Base-by-base conservation (phyloP, 2,329 filamentous ascomycete genomes). In the Ramularia endophylla region DNA sequence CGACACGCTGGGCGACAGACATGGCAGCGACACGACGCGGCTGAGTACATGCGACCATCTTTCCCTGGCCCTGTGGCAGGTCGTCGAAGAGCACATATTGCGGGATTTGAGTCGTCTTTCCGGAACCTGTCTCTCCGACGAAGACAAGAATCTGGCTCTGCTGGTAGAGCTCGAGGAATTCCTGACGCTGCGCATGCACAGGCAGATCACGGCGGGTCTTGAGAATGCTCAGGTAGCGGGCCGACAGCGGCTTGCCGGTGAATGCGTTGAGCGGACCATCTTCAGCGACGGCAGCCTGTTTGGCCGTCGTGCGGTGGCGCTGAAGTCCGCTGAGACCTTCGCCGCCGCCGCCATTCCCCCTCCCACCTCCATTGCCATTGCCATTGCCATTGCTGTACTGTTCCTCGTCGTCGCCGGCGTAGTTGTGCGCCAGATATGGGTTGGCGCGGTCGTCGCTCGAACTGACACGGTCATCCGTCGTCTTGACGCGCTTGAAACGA, bases 71-170 rank as follows among this genome's bases (percentile, higher is more conserved):
- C 58, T 97, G 87, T 18, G 92, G 90, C 22, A 95, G 77, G 66
- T 98, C 92, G 68, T 98, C 92, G 73, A 85, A 97, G 29, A 98
- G 80, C 52, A 98, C 90, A 54, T 94, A 98, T 52, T 98, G 92
- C 0, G 92, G 95, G 41, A 98, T 65, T 61, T 98, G 92, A 0
- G 92, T 98, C 0, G 92, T 98, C 66, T 98, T 98, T 53, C 92
- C 92, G 0, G 88, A 95, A 11, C 92, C 92, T 38, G 92, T 98
- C 62, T 98, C 92, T 55, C 92, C 92, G 38, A 98, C 90, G 0
- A 98, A 90, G 58, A 98, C 94, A 48, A 98, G 65, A 33, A 98
- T 77, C 59, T 97, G 90, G 59, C 98, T 92, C 28, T 87, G 82
- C 18, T 74, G 72, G 2, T 98, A 83, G 16, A 92, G 92, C 54